phyloP scores from a whole-genome alignment of 108 stramenopile genomes.

The Nannochloropsis oceanica region DNA sequence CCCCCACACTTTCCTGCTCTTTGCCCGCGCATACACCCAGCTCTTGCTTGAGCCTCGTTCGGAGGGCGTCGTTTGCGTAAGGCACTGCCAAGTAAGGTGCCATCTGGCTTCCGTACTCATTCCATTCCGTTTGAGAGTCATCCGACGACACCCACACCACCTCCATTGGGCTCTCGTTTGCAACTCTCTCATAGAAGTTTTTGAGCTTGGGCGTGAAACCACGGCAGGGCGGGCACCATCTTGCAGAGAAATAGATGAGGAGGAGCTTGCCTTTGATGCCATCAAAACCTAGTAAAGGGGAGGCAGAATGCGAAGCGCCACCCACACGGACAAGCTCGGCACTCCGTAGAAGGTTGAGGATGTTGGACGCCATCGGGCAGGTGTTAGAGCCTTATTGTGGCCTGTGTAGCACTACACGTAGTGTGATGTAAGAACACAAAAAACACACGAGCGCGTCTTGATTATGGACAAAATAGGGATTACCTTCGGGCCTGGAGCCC shows the following conservation, averaged over 20 bases:
- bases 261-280: not conserved
- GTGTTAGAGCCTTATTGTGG: too few species aligned
- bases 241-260: not conserved
- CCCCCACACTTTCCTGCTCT: not conserved
- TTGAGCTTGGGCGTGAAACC: not conserved
- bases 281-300: not conserved
- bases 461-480: too few species aligned
- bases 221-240: conserved; percentile 1
- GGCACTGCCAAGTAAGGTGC: not conserved
- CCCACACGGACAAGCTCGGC: not conserved
- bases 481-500: too few species aligned
- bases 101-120: not conserved
- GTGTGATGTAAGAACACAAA: too few species aligned
- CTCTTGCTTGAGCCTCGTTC: not conserved
- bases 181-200: not conserved
- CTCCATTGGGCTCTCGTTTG: not conserved
- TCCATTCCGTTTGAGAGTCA: not conserved
- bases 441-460: too few species aligned
- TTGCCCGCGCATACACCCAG: not conserved
- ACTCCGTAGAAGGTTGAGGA: not conserved
- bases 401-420: too few species aligned
- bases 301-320: not conserved
- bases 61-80: not conserved
- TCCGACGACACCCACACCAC: not conserved
- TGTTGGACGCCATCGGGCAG: not conserved